These are phyloP conservation scores for Crepidotus variabilis DNA, from an alignment of 768 basidiomycete genomes.

Conservation along the genomic window DNA sequence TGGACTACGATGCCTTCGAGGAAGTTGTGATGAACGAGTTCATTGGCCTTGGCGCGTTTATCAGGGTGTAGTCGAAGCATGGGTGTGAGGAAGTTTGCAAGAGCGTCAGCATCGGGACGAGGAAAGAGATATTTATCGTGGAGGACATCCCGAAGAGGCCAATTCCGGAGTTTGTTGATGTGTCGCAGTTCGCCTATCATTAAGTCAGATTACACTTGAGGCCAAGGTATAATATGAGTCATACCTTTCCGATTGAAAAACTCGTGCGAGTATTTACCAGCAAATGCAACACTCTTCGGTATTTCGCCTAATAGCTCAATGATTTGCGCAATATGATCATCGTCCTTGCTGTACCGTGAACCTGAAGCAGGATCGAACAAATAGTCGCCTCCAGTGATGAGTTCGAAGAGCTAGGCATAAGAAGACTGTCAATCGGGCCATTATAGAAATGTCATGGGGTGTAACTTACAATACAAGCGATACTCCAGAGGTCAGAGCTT, in stretches of 20 bases:
- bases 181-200: constrained; percentile 75
- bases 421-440: too few relatives aligned
- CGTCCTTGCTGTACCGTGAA: constrained; percentile 92
- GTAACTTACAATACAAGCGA: constrained; percentile 81
- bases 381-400: constrained; percentile 96
- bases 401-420: constrained; percentile 97
- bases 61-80: constrained; percentile 92
- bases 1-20: constrained; percentile 81
- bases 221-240: constrained; percentile 15
- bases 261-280: constrained; percentile 90
- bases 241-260: constrained; percentile 95
- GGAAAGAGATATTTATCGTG: constrained; percentile 97
- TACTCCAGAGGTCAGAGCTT: constrained; percentile 95
- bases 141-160: constrained; percentile 78
- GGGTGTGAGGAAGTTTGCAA: constrained; percentile 78
- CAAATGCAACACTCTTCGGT: constrained; percentile 76
- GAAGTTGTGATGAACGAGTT: constrained; percentile 85
- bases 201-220: not conserved
- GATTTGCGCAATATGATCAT: constrained; percentile 96
- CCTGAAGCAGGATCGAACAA: constrained; percentile 97
- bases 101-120: constrained; percentile 71
- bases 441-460: not conserved
- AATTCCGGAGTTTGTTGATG: constrained; percentile 90
- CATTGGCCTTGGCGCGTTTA: constrained; percentile 83
- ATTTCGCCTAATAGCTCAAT: constrained; percentile 94